phyloP scores from a whole-genome alignment of 305 asterid species.

The Striga hermonthica region DNA sequence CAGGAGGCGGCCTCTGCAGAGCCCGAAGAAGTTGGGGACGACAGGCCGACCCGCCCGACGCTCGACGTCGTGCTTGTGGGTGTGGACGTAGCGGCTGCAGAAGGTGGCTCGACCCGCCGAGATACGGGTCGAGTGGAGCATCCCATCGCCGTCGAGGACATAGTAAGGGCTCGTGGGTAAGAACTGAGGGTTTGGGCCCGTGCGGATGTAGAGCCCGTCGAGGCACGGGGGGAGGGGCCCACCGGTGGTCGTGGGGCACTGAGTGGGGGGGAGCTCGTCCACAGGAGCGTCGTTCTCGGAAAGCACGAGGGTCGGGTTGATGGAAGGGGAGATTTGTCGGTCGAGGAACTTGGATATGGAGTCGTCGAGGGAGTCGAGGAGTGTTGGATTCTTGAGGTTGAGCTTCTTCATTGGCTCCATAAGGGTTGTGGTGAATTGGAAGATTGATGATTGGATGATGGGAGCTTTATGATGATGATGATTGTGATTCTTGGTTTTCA shows the following conservation, averaged over 20 bases:
- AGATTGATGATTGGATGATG: too few relatives aligned
- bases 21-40: conserved; percentile 39
- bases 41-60: conserved; percentile 28
- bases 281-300: conserved; percentile 45
- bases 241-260: conserved; percentile 34
- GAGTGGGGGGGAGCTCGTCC: conserved; percentile 52
- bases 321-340: conserved; percentile 33
- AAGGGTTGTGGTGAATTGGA: too few relatives aligned
- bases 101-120: conserved; percentile 37
- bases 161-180: conserved; percentile 59
- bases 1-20: conserved; percentile 35
- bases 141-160: conserved; percentile 60
- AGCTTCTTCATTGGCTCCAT: too few relatives aligned
- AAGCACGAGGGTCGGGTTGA: conserved; percentile 43
- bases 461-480: too few relatives aligned
- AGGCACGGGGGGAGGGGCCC: conserved; percentile 51
- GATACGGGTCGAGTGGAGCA: conserved; percentile 54
- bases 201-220: conserved; percentile 59
- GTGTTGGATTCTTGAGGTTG: too few relatives aligned
- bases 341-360: conserved; percentile 39
- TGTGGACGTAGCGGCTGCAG: conserved; percentile 54
- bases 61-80: conserved; percentile 45
- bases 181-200: conserved; percentile 64
- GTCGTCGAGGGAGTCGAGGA: conserved; percentile 36
- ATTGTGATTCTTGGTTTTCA: too few relatives aligned